Evolutionary conservation across 1,284 basidiomycete genomes (phyloP), one percentile per base, ranked within the genome.

Genomic region (Fomitopsis pinicola): DNA sequence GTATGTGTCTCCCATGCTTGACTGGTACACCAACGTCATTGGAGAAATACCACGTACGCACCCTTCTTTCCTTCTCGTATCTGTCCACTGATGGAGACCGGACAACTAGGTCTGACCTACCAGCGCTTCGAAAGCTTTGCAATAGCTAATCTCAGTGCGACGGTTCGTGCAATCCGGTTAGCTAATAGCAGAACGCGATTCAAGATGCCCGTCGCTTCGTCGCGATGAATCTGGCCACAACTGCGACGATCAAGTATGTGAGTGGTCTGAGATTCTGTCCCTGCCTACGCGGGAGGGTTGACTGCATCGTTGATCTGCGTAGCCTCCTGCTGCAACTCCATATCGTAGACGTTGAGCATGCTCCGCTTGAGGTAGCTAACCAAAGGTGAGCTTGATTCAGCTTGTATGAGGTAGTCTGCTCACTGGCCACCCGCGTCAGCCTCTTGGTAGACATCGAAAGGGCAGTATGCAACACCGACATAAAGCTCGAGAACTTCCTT

Each of bases 281-380:
- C 5, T 7, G 35, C 10, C 35, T 7, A 12, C 15, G n/a, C n/a
- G 9, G 12, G n/a, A 36, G 35, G 6, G 26, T 22, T 48, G 10
- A 48, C 22, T 22, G 22, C 10, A 15, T 6, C 8, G 2, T 19
- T 7, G 28, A 17, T 10, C 12, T 22, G n/a, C 30, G 4, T 36
- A 67, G 66, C 60, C 9, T 35, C 46, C 10, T 67, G 66, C 33
- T 67, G 66, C 55, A 67, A 67, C 36, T 62, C 63, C n/a, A n/a
- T n/a, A n/a, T 1, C 66, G 4, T 67, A 61, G 53, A 58, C 63
- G 15, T 52, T 67, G 38, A 67, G 66, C 50, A 66, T 66, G 64
- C 59, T 67, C 1, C 66, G 66, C 55, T 59, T 67, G 60, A 64
- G 62, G 66, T 67, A 22, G 22, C 22, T 22, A 22, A 22, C 22